Evolutionary conservation across 306 rosid genomes (phyloP).

Genomic region (Elaeagnus macrophylla): DNA sequence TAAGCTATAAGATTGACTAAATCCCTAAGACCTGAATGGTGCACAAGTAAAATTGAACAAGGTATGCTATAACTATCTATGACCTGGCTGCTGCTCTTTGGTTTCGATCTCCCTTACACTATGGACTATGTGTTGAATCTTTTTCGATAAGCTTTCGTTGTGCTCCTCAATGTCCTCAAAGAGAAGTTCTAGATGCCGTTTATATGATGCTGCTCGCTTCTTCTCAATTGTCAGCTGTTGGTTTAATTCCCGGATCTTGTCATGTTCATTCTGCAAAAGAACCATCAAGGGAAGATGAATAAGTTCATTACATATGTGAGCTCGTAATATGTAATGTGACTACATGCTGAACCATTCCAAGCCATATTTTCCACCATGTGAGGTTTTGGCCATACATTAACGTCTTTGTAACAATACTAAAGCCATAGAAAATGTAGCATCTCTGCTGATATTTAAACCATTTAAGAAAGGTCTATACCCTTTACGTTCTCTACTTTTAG

Average conservation of each 20-base stretch:
- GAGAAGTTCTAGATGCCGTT: conserved; percentile 84
- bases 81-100: conserved; percentile 39
- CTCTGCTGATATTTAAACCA: too few species aligned
- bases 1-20: conserved; percentile 26
- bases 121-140: conserved; percentile 80
- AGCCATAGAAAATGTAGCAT: too few species aligned
- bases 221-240: conserved; percentile 84
- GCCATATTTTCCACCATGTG: too few species aligned
- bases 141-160: conserved; percentile 70
- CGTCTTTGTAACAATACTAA: too few species aligned
- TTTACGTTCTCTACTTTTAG: too few species aligned
- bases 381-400: too few species aligned
- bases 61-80: conserved; percentile 30
- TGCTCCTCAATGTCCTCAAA: conserved; percentile 88
- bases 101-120: conserved; percentile 76
- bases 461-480: too few species aligned
- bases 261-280: conserved; percentile 61
- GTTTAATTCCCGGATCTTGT: conserved; percentile 76
- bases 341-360: too few species aligned
- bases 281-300: conserved; percentile 1
- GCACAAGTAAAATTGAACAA: conserved; percentile 9
- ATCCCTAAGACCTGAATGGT: conserved; percentile 27
- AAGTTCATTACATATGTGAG: too few species aligned
- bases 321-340: too few species aligned
- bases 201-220: conserved; percentile 75